Conservation (phyloP, 768 basidiomycete genomes). For the Boletus pseudo-olivaceus region DNA sequence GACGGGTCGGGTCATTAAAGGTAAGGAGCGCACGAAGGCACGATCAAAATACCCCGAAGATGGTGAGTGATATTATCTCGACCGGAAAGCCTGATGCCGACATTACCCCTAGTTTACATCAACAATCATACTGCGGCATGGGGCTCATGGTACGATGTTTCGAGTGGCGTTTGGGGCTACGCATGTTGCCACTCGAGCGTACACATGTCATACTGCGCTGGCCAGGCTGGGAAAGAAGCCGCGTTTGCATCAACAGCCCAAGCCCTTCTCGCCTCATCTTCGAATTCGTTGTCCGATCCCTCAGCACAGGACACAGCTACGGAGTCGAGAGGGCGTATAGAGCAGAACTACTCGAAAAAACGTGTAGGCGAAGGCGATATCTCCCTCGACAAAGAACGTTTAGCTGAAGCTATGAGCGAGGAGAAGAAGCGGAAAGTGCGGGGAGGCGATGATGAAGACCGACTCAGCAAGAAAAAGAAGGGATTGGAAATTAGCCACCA, state of each 20-base stretch:
- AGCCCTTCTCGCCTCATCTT: slow-evolving; percentile 51
- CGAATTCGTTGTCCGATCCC: slow-evolving; percentile 26
- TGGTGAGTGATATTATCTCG: slow-evolving; percentile 47
- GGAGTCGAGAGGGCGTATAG: slow-evolving; percentile 39
- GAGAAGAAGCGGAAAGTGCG: slow-evolving; percentile 76
- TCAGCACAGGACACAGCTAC: slow-evolving; percentile 31
- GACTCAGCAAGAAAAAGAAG: slow-evolving; percentile 59
- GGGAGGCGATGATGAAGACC: slow-evolving; percentile 52
- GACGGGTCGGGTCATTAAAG: slow-evolving; percentile 87
- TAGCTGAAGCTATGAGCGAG: slow-evolving; percentile 69
- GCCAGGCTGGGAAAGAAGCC: slow-evolving; percentile 78
- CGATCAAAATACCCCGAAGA: slow-evolving; percentile 96
- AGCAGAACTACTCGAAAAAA: slow-evolving; percentile 75
- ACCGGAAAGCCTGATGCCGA: not conserved
- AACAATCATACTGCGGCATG: slow-evolving; percentile 97
- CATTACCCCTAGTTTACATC: slow-evolving; percentile 56
- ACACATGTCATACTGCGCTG: slow-evolving; percentile 89
- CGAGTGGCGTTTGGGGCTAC: slow-evolving; percentile 82
- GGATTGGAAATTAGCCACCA: slow-evolving; percentile 49
- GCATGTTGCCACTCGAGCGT: slow-evolving; percentile 89
- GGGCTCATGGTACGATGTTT: slow-evolving; percentile 90
- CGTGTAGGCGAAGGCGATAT: slow-evolving; percentile 79
- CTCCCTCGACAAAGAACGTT: slow-evolving; percentile 64
- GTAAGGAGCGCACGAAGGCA: slow-evolving; percentile 82
- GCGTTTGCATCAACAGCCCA: slow-evolving; percentile 71